These are phyloP conservation scores for Acanthochlamys bracteata DNA, from an alignment of 106 monocot species.

Conservation along the genomic window DNA sequence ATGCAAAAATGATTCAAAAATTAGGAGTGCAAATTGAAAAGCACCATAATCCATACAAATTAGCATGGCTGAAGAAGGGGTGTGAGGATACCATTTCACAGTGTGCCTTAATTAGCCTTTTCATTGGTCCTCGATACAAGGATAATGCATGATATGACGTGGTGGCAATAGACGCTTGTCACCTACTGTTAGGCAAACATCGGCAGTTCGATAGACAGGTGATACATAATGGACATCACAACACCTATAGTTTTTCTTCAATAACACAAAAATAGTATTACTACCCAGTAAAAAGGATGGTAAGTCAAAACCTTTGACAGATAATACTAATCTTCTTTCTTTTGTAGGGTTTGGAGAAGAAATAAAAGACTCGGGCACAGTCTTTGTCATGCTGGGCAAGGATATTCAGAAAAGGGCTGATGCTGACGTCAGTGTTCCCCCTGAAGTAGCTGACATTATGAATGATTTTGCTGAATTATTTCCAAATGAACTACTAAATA, in stretches of 20 bases:
- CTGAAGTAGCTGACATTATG: not conserved
- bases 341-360: not conserved
- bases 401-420: not conserved
- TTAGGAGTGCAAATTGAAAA: not conserved
- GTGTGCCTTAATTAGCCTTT: too few relatives aligned
- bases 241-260: conserved; percentile 5
- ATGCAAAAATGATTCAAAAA: not conserved
- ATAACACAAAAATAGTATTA: too few relatives aligned
- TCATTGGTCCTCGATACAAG: too few relatives aligned
- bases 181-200: conserved; percentile 1
- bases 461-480: conserved; percentile 3
- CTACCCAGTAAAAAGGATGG: not conserved
- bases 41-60: conserved; percentile 4
- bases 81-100: too few relatives aligned
- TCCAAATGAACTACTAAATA: not conserved
- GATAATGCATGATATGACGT: conserved; percentile 8
- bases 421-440: not conserved
- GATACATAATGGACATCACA: not conserved
- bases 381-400: not conserved
- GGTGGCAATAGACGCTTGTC: conserved; percentile 6
- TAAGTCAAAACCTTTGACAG: not conserved
- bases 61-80: not conserved
- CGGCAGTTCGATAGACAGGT: conserved; percentile 4
- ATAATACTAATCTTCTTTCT: not conserved
- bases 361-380: not conserved